Evolutionary conservation across 2,329 filamentous ascomycete genomes (phyloP).

Genomic region (Pseudogymnoascus sp.): DNA sequence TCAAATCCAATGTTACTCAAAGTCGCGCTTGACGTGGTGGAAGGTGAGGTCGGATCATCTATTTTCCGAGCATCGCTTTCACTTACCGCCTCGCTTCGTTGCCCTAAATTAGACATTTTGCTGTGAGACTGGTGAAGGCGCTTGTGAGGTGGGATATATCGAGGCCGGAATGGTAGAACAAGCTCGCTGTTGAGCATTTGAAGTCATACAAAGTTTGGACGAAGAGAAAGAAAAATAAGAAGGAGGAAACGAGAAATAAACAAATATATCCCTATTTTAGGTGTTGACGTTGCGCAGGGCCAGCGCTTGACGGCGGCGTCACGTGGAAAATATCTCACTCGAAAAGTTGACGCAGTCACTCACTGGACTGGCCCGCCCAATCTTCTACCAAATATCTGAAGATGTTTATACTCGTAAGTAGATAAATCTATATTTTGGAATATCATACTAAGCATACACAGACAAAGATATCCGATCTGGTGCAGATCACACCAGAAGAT

Average conservation of each 20-base stretch:
- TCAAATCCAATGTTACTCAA: background rate
- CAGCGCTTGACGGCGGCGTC: background rate
- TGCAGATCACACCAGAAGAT: constrained; percentile 83
- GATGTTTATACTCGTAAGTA: constrained; percentile 43
- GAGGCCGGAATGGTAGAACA: background rate
- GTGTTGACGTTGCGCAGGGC: background rate
- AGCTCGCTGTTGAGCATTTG: background rate
- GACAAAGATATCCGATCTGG: constrained; percentile 91
- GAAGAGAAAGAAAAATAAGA: background rate
- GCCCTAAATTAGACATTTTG: background rate
- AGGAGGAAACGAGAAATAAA: background rate
- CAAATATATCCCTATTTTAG: background rate
- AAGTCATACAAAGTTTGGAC: background rate
- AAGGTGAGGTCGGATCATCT: background rate
- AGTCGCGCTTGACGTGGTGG: background rate
- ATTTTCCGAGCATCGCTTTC: background rate
- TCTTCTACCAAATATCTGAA: constrained; percentile 4
- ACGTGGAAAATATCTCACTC: background rate
- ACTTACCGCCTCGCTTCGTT: constrained; percentile 3
- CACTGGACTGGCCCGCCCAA: background rate
- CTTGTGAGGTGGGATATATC: background rate
- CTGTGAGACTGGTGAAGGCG: background rate
- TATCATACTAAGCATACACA: constrained; percentile 30
- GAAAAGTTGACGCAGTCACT: background rate
- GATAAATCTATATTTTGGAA: background rate